Conservation (phyloP, 495 filamentous ascomycete genomes). For the Pyrenopolyporus hunteri region DNA sequence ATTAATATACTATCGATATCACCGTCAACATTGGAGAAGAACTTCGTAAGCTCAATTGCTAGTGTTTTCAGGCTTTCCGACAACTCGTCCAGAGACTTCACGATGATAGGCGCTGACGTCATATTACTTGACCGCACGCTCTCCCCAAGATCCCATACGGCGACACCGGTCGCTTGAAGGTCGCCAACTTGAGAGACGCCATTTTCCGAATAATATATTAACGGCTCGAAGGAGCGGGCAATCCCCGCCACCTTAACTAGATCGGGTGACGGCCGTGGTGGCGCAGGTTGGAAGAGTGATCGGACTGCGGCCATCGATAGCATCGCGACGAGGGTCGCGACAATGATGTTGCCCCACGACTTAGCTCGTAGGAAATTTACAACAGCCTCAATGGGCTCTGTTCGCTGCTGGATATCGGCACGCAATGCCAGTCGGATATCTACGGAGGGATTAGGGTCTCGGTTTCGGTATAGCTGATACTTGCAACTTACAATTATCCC, state of each 20-base stretch:
- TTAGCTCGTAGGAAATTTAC: constrained; percentile 68
- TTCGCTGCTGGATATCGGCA: constrained; percentile 85
- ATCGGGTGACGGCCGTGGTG: constrained; percentile 75
- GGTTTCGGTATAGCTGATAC: neutral
- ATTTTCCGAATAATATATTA: constrained; percentile 91
- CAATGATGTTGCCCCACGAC: constrained; percentile 69
- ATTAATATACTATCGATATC: constrained; percentile 89
- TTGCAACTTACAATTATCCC: constrained; percentile 48
- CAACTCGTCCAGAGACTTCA: constrained; percentile 79
- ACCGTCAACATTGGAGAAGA: constrained; percentile 90
- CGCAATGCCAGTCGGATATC: constrained; percentile 86
- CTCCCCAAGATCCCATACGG: constrained; percentile 91
- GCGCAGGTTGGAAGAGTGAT: constrained; percentile 69
- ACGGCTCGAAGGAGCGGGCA: constrained; percentile 85
- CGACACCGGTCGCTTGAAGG: constrained; percentile 85
- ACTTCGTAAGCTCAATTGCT: constrained; percentile 79
- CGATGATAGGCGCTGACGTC: constrained; percentile 84
- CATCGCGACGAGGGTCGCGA: constrained; percentile 59
- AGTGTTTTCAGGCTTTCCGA: constrained; percentile 82
- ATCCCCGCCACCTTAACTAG: constrained; percentile 87
- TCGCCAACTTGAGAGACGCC: constrained; percentile 82
- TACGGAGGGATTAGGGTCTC: constrained; percentile 47
- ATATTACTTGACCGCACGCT: constrained; percentile 87
- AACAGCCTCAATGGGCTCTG: constrained; percentile 81
- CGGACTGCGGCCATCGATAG: constrained; percentile 66